Evolutionary conservation across 108 stramenopile species (phyloP).

Genomic region (Discostella pseudostelligera): DNA sequence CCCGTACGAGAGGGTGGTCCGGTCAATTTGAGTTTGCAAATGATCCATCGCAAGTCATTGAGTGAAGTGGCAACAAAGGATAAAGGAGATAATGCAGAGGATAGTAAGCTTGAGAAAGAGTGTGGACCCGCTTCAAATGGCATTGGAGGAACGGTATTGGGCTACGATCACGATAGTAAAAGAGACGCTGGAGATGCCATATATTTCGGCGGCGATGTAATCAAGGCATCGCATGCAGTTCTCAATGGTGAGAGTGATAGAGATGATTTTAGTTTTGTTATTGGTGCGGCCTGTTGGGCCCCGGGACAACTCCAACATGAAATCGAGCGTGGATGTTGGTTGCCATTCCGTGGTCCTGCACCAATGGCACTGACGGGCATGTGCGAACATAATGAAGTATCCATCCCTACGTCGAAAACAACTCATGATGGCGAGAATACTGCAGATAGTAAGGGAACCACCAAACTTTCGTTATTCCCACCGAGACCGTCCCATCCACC

Average conservation of each 20-base stretch:
- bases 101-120: not conserved
- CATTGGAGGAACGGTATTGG: conserved; percentile 67
- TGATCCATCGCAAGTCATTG: conserved; percentile 54
- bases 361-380: conserved; percentile 66
- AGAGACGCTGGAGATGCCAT: conserved; percentile 49
- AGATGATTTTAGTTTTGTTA: conserved; percentile 76
- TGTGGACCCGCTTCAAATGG: conserved; percentile 4
- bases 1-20: conserved; percentile 78
- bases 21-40: conserved; percentile 75
- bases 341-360: conserved; percentile 67
- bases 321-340: conserved; percentile 80
- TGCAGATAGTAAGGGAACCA: not conserved
- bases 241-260: conserved; percentile 48
- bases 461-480: conserved; percentile 32
- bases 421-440: conserved; percentile 1
- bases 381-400: conserved; percentile 51
- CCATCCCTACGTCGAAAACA: conserved; percentile 6
- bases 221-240: conserved; percentile 66
- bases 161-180: conserved; percentile 15
- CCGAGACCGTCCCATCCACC: conserved; percentile 38
- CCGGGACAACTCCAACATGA: conserved; percentile 76
- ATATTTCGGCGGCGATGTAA: conserved; percentile 67
- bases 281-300: conserved; percentile 77
- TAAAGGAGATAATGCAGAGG: conserved; percentile 2
- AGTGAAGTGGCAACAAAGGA: conserved; percentile 3